Base-by-base conservation (phyloP, 2,329 filamentous ascomycete species). In the Colletotrichum sp. region DNA sequence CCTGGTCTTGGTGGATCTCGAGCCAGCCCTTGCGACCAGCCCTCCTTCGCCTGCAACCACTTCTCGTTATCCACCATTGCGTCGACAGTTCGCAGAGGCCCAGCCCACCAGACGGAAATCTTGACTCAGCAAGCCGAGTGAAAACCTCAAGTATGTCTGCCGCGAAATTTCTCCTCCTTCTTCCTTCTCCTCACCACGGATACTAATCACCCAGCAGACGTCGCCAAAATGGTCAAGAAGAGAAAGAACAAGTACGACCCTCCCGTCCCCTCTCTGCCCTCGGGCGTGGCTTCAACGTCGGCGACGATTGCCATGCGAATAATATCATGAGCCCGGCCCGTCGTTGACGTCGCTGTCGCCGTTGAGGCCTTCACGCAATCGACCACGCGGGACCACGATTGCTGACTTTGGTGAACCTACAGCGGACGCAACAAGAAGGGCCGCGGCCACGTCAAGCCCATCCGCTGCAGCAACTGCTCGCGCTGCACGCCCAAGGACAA, bases 401-500 rank as follows among this genome's bases (percentile, higher is more conserved):
- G 39, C 80, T 82, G 68, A 81, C 82, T 71, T 69, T 24, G 3
- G 63, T 82, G 80, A 39, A 24, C 67, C 76, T 67, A 70, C 87
- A 98, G 95, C 92, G 96, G 96, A 89, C 96, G 96, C 89, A 98
- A 99, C 95, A 98, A 98, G 96, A 98, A 98, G 91, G 96, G 97
- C 89, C 95, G 97, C 89, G 97, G 97, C 92, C 96, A 99, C 93
- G 96, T 98, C 91, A 99, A 99, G 94, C 98, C 97, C 86, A 98
- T 99, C 91, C 95, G 91, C 83, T 92, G 91, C 90, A 90, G 88
- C 88, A 92, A 92, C 90, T 92, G 91, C 91, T 92, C 90, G 87
- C 92, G 94, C 90, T 96, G 94, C 92, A 98, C 95, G 78, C 96
- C 96, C 88, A 99, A 99, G 94, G 97, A 99, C 87, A 99, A 99